Base-by-base conservation (phyloP, 2,329 filamentous ascomycete species). In the Exophiala aquamarina region DNA sequence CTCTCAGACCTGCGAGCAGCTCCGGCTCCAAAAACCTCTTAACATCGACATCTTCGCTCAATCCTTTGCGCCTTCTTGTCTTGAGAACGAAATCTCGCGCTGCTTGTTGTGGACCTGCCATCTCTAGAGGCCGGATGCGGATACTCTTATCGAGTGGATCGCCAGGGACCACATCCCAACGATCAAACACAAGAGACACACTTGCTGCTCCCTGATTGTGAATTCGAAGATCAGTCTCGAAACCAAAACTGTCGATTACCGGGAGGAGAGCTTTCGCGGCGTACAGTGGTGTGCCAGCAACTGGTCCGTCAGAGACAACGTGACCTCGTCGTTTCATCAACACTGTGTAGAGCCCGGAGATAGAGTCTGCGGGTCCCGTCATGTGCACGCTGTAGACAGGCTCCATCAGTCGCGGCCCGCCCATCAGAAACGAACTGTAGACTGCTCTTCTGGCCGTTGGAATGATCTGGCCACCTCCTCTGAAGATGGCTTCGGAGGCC, bases 351-450 rank as follows among this genome's bases (percentile, higher is more conserved):
- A 97, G 77, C 35, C 88, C 86, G 52, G 86, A 86, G 47, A 95
- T 89, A 0, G 89, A 87, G 63, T 94, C 89, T 49, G 93, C 88
- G 13, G 90, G 90, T 0, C 92, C 92, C 3, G 89, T 93, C 81
- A 97, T 95, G 33, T 87, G 89, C 60, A 92, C 92, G 3, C 86
- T 82, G 71, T 96, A 98, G 36, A 97, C 80, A 1, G 93, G 93
- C 69, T 98, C 93, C 91, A 98, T 97, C 21, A 98, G 79, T 36
- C 93, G 83, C 20, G 93, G 93, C 17, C 89, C 93, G 3, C 93
- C 92, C 89, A 97, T 96, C 38, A 98, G 77, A 75, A 98, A 98
- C 13, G 89, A 93, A 5, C 87, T 92, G 70, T 98, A 98, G 69
- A 93, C 92, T 9, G 93, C 90, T 47, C 93, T 82, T 44, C 93